Percentiles rank a stretch among this genome's conserved stretches.
These are phyloP conservation scores for Ophiostoma pallidulum DNA, from an alignment of 2,329 filamentous ascomycete genomes.

Conservation along the genomic window DNA sequence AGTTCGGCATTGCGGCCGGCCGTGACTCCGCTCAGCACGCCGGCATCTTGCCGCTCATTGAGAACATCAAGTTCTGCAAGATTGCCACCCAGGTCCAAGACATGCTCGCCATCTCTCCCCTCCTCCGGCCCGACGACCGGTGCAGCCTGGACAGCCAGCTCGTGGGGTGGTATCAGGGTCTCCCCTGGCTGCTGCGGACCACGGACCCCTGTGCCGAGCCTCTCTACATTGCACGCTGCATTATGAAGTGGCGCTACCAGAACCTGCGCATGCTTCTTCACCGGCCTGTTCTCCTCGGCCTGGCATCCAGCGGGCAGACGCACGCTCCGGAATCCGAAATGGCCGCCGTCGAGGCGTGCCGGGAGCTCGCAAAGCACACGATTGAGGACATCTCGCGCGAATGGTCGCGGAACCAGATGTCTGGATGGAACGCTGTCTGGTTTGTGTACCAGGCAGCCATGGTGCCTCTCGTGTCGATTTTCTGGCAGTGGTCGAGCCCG, in stretches of 20 bases:
- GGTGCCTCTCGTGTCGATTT: constrained; percentile 66
- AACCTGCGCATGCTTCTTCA: constrained; percentile 70
- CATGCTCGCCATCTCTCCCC: constrained; percentile 57
- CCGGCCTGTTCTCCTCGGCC: constrained; percentile 59
- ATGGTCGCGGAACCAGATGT: constrained; percentile 64
- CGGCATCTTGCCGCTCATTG: constrained; percentile 59
- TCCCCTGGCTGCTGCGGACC: constrained; percentile 56
- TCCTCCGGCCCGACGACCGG: constrained; percentile 58
- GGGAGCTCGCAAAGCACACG: constrained; percentile 57
- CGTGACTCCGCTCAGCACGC: constrained; percentile 49
- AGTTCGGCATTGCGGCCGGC: constrained; percentile 37
- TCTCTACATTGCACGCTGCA: constrained; percentile 57
- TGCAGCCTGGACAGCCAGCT: constrained; percentile 58
- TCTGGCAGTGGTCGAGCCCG: constrained; percentile 52
- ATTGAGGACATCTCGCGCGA: constrained; percentile 64
- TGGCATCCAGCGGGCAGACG: constrained; percentile 46
- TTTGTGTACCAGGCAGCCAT: constrained; percentile 73
- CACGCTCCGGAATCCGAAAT: constrained; percentile 52
- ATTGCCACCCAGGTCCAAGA: constrained; percentile 73
- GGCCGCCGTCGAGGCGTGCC: constrained; percentile 57
- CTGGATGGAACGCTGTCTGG: constrained; percentile 75
- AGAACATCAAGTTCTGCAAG: constrained; percentile 72
- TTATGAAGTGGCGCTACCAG: constrained; percentile 78
- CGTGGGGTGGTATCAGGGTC: constrained; percentile 60
- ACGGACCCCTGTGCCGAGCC: constrained; percentile 61